Conservation (phyloP, 139 green algal species). For the Coelastrella sp. region DNA sequence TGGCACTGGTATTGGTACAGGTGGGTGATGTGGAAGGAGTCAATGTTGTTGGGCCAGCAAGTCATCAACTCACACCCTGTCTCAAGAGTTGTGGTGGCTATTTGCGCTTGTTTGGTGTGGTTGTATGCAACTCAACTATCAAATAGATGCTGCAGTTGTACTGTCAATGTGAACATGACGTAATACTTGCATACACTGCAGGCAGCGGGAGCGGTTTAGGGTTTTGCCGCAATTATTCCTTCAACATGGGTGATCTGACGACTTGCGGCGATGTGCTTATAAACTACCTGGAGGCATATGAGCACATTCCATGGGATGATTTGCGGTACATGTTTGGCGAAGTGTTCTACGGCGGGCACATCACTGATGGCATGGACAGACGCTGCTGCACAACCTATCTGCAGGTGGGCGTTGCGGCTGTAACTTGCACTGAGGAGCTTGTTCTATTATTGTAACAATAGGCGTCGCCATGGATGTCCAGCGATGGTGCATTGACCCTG, state of each 20-base stretch:
- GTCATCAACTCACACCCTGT: background rate
- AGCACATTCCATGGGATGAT: constrained; percentile 82
- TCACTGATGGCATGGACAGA: constrained; percentile 91
- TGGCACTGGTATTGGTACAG: constrained; percentile 84
- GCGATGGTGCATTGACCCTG: no score
- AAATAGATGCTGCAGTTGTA: background rate
- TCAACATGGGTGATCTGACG: constrained; percentile 91
- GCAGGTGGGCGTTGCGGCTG: constrained; percentile 43
- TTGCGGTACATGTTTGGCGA: constrained; percentile 92
- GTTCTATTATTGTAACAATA: background rate
- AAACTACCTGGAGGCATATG: constrained; percentile 89
- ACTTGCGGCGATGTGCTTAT: constrained; percentile 89
- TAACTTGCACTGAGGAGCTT: background rate
- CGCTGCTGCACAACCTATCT: constrained; percentile 88
- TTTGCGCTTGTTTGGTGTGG: background rate
- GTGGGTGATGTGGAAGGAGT: background rate
- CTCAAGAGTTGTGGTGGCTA: background rate
- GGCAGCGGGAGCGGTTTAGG: constrained; percentile 85
- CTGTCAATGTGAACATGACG: background rate
- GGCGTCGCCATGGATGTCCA: background rate
- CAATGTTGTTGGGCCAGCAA: background rate
- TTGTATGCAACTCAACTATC: background rate
- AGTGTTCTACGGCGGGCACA: constrained; percentile 89
- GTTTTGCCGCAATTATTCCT: constrained; percentile 91
- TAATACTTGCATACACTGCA: background rate